These are phyloP conservation scores for Aaosphaeria pasadenensis DNA, from an alignment of 2,329 filamentous ascomycete species.

Conservation along the genomic window DNA sequence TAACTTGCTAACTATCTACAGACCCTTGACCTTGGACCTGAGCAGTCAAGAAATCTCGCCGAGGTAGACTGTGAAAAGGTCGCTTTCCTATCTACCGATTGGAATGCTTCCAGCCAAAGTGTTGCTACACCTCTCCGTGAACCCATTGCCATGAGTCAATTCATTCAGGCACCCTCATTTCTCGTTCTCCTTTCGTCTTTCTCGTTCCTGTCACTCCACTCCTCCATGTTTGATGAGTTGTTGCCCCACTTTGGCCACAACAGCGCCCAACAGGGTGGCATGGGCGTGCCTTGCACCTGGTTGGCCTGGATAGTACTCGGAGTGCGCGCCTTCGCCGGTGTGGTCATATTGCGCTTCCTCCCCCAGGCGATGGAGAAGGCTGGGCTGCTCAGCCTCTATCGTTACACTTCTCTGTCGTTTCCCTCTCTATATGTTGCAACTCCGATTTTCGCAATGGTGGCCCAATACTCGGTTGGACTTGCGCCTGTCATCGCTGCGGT, in stretches of 20 bases:
- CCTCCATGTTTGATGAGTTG: constrained; percentile 51
- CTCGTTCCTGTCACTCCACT: constrained; percentile 56
- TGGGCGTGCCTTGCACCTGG: constrained; percentile 46
- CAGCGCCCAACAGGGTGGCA: constrained; percentile 42
- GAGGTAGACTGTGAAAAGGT: constrained; percentile 45
- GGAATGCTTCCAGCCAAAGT: constrained; percentile 32
- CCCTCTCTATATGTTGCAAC: constrained; percentile 40
- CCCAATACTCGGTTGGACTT: constrained; percentile 28
- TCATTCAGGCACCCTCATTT: constrained; percentile 46
- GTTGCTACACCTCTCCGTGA: constrained; percentile 37
- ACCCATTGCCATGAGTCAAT: constrained; percentile 44
- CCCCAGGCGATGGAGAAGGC: constrained; percentile 36
- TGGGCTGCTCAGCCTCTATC: constrained; percentile 44
- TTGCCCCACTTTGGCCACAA: constrained; percentile 48
- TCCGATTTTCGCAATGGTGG: constrained; percentile 37
- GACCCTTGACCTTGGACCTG: constrained; percentile 27
- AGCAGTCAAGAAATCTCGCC: constrained; percentile 13
- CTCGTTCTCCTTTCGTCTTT: constrained; percentile 47
- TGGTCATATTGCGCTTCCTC: constrained; percentile 36
- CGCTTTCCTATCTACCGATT: constrained; percentile 42
- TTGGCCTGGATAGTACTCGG: constrained; percentile 42
- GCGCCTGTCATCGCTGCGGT: constrained; percentile 37
- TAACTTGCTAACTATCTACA: constrained; percentile 9
- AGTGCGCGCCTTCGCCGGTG: constrained; percentile 40
- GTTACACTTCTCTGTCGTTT: constrained; percentile 38